Conservation (phyloP, 805 yeast species). For the Candida parachauliodes region DNA sequence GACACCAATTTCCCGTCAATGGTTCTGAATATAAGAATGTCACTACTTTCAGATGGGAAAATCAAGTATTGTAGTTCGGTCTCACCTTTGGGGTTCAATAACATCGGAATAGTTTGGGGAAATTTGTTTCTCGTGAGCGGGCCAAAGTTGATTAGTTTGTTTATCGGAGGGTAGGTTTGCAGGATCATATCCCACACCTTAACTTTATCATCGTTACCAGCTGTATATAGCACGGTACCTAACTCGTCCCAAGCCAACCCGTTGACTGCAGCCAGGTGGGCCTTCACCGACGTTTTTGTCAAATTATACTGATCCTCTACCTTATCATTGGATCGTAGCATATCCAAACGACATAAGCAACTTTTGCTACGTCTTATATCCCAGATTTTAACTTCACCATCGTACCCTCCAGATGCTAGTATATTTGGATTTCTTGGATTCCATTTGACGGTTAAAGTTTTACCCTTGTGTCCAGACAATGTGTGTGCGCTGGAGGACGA, state of each 20-base stretch:
- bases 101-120: slow-evolving; percentile 46
- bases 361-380: slow-evolving; percentile 70
- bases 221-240: slow-evolving; percentile 60
- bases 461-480: slow-evolving; percentile 57
- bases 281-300: slow-evolving; percentile 42
- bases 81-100: slow-evolving; percentile 50
- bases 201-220: slow-evolving; percentile 79
- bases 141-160: slow-evolving; percentile 71
- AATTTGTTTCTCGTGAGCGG: slow-evolving; percentile 68
- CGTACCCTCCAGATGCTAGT: slow-evolving; percentile 76
- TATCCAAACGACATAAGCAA: slow-evolving; percentile 62
- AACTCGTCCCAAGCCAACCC: slow-evolving; percentile 70
- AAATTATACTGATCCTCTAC: slow-evolving; percentile 17
- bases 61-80: slow-evolving; percentile 55
- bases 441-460: slow-evolving; percentile 64
- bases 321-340: slow-evolving; percentile 38
- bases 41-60: slow-evolving; percentile 76
- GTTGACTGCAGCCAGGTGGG: slow-evolving; percentile 77
- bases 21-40: slow-evolving; percentile 54
- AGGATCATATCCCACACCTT: slow-evolving; percentile 68
- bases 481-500: slow-evolving; percentile 73
- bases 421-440: slow-evolving; percentile 60
- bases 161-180: slow-evolving; percentile 40
- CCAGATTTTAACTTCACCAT: slow-evolving; percentile 82
- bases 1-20: slow-evolving; percentile 61